phyloP scores from a whole-genome alignment of 2,329 filamentous ascomycete species.

The Exophiala mesophila region DNA sequence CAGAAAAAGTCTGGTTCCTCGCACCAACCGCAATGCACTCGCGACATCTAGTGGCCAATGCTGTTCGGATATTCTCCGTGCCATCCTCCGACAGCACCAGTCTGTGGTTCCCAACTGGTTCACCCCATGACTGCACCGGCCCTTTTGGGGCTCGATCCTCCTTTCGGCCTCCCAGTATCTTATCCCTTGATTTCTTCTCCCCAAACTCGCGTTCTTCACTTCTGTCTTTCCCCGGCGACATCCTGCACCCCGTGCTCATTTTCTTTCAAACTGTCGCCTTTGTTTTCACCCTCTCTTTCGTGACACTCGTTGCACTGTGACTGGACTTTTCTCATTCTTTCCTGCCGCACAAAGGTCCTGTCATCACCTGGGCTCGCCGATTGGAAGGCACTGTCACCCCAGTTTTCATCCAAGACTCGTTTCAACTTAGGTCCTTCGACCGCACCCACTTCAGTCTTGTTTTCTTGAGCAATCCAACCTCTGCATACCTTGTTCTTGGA shows the following conservation, averaged over 20 bases:
- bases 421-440: not conserved
- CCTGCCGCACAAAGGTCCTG: constrained; percentile 17
- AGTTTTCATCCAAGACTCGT: not conserved
- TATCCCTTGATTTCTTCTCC: not conserved
- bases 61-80: not conserved
- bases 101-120: not conserved
- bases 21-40: too few species aligned
- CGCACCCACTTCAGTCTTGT: constrained; percentile 1
- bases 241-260: too few species aligned
- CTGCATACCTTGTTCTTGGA: constrained; percentile 6
- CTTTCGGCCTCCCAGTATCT: not conserved
- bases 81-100: too few species aligned
- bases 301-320: constrained; percentile 18
- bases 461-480: constrained; percentile 3
- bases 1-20: too few species aligned
- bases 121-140: too few species aligned
- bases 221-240: too few species aligned
- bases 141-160: too few species aligned
- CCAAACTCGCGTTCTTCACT: too few species aligned
- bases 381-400: not conserved
- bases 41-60: not conserved
- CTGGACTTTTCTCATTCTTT: constrained; percentile 17
- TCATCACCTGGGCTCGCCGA: not conserved
- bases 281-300: constrained; percentile 10
- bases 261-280: constrained; percentile 8